Base-by-base conservation (phyloP, 164 flowering plant species). In the Santalum album region DNA sequence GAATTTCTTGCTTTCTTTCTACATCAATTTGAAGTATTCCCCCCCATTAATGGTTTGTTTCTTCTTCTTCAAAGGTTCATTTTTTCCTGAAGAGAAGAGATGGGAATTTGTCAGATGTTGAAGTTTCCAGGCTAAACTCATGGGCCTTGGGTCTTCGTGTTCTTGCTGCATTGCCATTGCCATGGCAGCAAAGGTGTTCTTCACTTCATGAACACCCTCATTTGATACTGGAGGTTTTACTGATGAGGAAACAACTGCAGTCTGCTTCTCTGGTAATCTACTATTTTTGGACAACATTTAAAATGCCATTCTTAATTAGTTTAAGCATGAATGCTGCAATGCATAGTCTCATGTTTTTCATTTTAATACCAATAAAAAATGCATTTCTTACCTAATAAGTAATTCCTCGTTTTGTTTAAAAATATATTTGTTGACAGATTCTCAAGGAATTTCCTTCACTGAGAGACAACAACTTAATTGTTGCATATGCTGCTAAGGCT, bases 61-160 rank as follows among this genome's bases (percentile, higher is more conserved):
- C 26, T 43, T 59, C 17, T 46, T 58, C 23, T 57, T 20, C 75
- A 65, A 61, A 94, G 99, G 99, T 94, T 73, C 99, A 94, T 72
- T 94, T 94, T 75, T 94, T 94, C 76, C 75, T 94, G 61, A 94
- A 87, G 72, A 75, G 96, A 63, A 78, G 80, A 72, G 92, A 78
- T 57, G 86, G 92, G 36, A 94, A 87, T 71, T 70, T 94, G 42
- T 82, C 96, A 17, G 95, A 87, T 51, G 73, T 48, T 49, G 96
- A 87, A 68, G 83, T 94, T 53, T 73, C 89, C 11, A 75, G 96
- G 57, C 84, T 94, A 44, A 90, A 84, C 68, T 78, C 85, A 39
- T 94, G 99, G 99, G 99, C 99, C 18, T 70, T 94, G 63, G 99
- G 99, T 47, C 96, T 94, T 57, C 91, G 89, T 64, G 97, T 94